phyloP scores from a whole-genome alignment of 164 flowering plant species.

The Magnolia sinica region DNA sequence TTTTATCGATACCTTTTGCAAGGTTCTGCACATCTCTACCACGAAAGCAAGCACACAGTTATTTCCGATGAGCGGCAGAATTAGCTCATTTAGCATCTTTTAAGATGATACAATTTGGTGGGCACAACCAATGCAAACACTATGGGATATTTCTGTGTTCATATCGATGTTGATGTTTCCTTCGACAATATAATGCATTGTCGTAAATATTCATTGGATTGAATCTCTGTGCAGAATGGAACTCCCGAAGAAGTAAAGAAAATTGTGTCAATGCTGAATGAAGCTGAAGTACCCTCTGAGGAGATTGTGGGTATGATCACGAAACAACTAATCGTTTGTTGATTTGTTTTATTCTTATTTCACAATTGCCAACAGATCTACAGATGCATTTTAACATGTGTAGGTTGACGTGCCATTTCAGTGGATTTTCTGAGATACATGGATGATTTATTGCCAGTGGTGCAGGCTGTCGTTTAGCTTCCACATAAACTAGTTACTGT shows the following conservation, averaged over 20 bases:
- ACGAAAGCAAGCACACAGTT: background rate
- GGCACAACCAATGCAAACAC: background rate
- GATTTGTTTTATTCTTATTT: background rate
- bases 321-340: background rate
- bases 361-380: background rate
- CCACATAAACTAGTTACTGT: background rate
- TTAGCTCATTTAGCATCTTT: background rate
- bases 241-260: slow-evolving; percentile 80
- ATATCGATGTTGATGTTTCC: background rate
- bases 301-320: slow-evolving; percentile 66
- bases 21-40: background rate
- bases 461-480: background rate
- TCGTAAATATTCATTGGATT: background rate
- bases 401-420: background rate
- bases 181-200: background rate
- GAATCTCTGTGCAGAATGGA: slow-evolving; percentile 58
- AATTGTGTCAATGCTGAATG: slow-evolving; percentile 58
- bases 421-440: background rate
- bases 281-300: slow-evolving; percentile 64
- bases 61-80: background rate
- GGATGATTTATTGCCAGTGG: background rate
- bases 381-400: background rate
- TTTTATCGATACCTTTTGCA: no score
- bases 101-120: background rate
- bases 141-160: background rate